Percentiles rank a stretch among this genome's conserved stretches.
Conservation (phyloP, 2,329 filamentous ascomycete species). For the Phaeoacremonium minimum region DNA sequence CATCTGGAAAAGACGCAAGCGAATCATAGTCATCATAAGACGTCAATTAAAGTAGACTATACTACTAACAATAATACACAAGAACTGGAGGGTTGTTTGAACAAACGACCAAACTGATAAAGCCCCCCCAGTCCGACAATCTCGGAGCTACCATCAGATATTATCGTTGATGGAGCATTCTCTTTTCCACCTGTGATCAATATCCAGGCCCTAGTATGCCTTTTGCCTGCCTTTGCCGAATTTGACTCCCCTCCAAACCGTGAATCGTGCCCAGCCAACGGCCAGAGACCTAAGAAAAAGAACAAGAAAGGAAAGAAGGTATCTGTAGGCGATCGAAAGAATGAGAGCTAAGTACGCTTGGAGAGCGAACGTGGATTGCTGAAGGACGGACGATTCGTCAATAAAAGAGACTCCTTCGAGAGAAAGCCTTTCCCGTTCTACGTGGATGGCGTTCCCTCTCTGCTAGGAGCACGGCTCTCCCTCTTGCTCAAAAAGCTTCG, state of each 20-base stretch:
- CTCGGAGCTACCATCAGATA: neutral
- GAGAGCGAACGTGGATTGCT: too few relatives aligned
- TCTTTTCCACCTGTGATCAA: neutral
- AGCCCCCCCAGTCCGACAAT: too few relatives aligned
- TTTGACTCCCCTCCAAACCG: neutral
- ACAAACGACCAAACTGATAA: too few relatives aligned
- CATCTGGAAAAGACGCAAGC: too few relatives aligned
- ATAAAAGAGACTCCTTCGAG: slow-evolving; percentile 8
- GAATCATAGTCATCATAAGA: too few relatives aligned
- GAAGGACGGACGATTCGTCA: too few relatives aligned
- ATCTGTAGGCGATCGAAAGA: slow-evolving; percentile 3
- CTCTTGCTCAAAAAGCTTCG: slow-evolving; percentile 54
- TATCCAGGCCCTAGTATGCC: too few relatives aligned
- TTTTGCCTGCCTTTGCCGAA: neutral
- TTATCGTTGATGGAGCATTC: neutral
- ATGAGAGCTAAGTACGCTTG: neutral
- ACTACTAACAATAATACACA: too few relatives aligned
- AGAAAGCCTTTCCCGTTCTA: slow-evolving; percentile 9
- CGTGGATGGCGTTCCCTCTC: slow-evolving; percentile 35
- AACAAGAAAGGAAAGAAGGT: slow-evolving; percentile 2
- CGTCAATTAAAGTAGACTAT: too few relatives aligned
- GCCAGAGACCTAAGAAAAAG: neutral
- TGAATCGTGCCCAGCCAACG: neutral
- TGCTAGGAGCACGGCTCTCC: slow-evolving; percentile 33
- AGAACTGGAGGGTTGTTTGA: too few relatives aligned